Conservation (phyloP, 805 yeast genomes). For the Grigorovia transvaalensis region DNA sequence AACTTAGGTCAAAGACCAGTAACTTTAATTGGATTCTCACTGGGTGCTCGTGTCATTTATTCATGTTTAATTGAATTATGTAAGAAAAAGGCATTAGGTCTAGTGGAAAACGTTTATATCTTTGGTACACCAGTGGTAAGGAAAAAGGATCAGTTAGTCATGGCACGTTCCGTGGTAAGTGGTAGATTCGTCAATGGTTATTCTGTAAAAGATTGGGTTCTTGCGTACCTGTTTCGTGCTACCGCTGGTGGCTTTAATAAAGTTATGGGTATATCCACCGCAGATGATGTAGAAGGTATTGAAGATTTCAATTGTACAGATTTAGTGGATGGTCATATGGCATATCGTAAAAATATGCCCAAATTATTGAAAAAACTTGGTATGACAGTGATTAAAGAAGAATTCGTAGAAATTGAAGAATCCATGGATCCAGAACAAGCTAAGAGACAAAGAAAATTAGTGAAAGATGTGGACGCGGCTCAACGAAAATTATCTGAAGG, state of each 20-base stretch:
- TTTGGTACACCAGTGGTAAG: constrained; percentile 86
- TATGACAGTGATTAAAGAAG: constrained; percentile 79
- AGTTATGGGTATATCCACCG: constrained; percentile 83
- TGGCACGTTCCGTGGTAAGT: constrained; percentile 77
- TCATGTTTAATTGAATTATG: constrained; percentile 85
- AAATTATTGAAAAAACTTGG: constrained; percentile 55
- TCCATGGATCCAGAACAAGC: constrained; percentile 76
- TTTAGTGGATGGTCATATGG: constrained; percentile 89
- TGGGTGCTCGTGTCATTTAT: constrained; percentile 86
- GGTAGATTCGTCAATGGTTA: constrained; percentile 87
- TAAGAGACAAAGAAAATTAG: constrained; percentile 71
- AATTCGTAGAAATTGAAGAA: constrained; percentile 90
- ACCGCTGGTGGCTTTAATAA: constrained; percentile 87
- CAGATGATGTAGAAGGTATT: constrained; percentile 51
- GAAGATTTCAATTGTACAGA: constrained; percentile 86
- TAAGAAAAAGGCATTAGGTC: constrained; percentile 73
- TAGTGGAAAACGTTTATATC: constrained; percentile 77
- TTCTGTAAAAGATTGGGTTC: constrained; percentile 88
- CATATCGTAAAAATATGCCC: constrained; percentile 92
- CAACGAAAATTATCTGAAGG: constrained; percentile 43
- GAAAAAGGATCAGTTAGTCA: constrained; percentile 62
- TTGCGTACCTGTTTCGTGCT: constrained; percentile 90
- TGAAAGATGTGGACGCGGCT: constrained; percentile 81
- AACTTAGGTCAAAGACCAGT: constrained; percentile 89
- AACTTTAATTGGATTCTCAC: constrained; percentile 83